Evolutionary conservation across 2,329 filamentous ascomycete species (phyloP).

Genomic region (Aspergillus piperis): DNA sequence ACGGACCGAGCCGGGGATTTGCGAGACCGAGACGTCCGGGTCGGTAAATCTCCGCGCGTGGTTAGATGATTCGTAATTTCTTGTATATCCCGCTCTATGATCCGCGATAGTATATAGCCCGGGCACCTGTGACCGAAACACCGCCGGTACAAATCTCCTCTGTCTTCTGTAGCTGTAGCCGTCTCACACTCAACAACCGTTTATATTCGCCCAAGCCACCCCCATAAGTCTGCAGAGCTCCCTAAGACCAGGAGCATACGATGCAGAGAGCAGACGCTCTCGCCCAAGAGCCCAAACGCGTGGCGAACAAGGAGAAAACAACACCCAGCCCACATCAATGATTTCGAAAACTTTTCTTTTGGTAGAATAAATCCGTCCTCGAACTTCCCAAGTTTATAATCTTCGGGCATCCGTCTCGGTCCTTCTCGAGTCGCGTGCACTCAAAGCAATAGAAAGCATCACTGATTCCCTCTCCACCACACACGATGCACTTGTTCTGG

Average conservation of each 20-base stretch:
- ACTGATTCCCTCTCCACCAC: slow-evolving; percentile 95
- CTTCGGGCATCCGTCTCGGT: slow-evolving; percentile 96
- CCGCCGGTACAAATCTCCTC: neutral
- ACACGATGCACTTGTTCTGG: slow-evolving; percentile 99
- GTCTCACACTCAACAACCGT: slow-evolving; percentile 7
- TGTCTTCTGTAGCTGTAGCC: slow-evolving; percentile 3
- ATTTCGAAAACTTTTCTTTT: slow-evolving; percentile 64
- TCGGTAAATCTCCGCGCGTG: slow-evolving; percentile 32
- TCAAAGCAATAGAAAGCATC: slow-evolving; percentile 99
- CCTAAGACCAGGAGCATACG: slow-evolving; percentile 7
- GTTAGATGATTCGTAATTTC: neutral
- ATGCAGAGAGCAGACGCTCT: slow-evolving; percentile 1
- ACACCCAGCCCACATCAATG: slow-evolving; percentile 32
- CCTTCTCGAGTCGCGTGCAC: slow-evolving; percentile 94
- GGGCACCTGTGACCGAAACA: neutral
- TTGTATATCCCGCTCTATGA: slow-evolving; percentile 5
- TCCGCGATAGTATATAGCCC: slow-evolving; percentile 12
- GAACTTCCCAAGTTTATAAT: slow-evolving; percentile 98
- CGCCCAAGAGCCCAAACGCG: slow-evolving; percentile 10
- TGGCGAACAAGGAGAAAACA: slow-evolving; percentile 10
- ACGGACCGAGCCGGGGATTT: slow-evolving; percentile 55
- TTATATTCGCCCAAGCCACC: slow-evolving; percentile 6
- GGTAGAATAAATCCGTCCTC: slow-evolving; percentile 84
- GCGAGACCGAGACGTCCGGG: slow-evolving; percentile 66
- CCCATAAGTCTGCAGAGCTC: neutral